Base-by-base conservation (phyloP, 805 yeast genomes). In the Lipomyces mesembrius region DNA sequence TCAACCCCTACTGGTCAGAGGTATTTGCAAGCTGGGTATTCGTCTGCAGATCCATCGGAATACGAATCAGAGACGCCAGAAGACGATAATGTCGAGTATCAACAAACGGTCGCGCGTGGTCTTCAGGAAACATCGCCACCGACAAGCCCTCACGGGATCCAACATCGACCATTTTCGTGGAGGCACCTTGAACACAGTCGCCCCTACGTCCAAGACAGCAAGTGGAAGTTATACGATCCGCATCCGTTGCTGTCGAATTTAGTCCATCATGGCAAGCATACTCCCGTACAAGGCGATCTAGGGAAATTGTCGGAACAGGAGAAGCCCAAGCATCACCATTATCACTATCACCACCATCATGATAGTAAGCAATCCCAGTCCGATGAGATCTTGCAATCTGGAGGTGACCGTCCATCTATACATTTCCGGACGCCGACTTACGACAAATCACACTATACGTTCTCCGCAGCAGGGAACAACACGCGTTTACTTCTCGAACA, bases 171-270 rank as follows among this genome's bases (percentile, higher is more conserved):
- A 29, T 25, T n/a, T 6, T 56, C 59, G 27, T 14, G 20, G 14
- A 32, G 29, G 25, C 27, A 32, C 22, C 57, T 4, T 7, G 22
- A 56, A 3, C 49, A 35, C 34, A 29, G 55, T 29, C 25, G 25
- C 8, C 27, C 17, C 7, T 9, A 5, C 25, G 62, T 66, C 25
- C 59, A 46, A 22, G 69, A 66, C 32, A 60, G 35, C 22, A 65
- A 60, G 35, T 67, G 70, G 70, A 43, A 22, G 29, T 52, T 67
- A 14, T 67, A 67, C 51, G 69, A 67, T 27, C 70, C 70, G 49
- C 68, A 67, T 20, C 70, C 70, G 22, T 54, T 66, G 34, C 61
- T 63, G 14, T 63, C 68, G 57, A 64, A 66, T 57, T 11, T 66
- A 25, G 20, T 61, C 27, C 32, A 37, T 57, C 49, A 35, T 20